A percentile compares a stretch with the other conserved stretches of the same genome.
Evolutionary conservation across 306 rosid genomes (phyloP).

Genomic region (Cucumis sativus): Cucumber_9930_V3 NC_026659.2:234501-235000

Average conservation of each 20-base stretch:
- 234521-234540: slow-evolving; percentile 6
- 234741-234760: neutral
- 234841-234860: neutral
- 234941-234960: neutral
- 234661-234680: neutral
- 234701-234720: slow-evolving; percentile 1
- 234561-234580: too few species aligned
- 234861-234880: neutral
- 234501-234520: neutral
- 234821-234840: neutral
- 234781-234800: neutral
- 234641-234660: neutral
- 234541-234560: neutral
- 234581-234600: too few species aligned
- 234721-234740: neutral
- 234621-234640: neutral
- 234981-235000: neutral
- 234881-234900: neutral
- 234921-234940: too few species aligned
- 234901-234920: neutral
- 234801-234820: neutral
- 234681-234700: neutral
- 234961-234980: neutral
- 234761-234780: neutral
- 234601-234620: too few species aligned